Base-by-base conservation (phyloP, 345 rosid genomes). In the Euphorbia lathyris region DNA sequence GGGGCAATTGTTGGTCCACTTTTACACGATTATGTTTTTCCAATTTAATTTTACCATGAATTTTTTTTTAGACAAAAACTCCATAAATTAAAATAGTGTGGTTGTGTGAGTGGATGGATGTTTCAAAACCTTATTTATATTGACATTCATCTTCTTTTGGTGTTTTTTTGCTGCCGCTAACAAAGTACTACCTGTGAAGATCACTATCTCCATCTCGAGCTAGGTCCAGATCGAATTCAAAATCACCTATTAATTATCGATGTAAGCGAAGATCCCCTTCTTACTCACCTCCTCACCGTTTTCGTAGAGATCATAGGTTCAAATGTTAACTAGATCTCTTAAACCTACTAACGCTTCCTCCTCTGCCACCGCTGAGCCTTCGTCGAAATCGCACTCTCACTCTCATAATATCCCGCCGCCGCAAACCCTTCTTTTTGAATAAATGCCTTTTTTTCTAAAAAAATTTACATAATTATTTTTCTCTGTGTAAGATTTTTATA, bases 181-280 rank as follows among this genome's bases (percentile, higher is more conserved):
- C 25, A 22, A n/a, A 6, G 57, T 29, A 36, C 27, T 63, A 9
- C 40, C 16, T 59, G 25, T 73, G 72, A 68, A 88, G 97, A 83
- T 90, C 97, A 38, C 96, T 97, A 76, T 87, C 91, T 60, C 63
- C 76, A 11, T 81, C 97, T 70, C 85, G 68, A 72, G 87, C 87
- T 27, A 86, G 84, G 73, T 88, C 96, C 25, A 92, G 80, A 77
- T 87, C 97, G 47, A 93, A 79, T 69, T 89, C 96, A 0, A 82
- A 82, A 66, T 95, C 97, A 56, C 98, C 98, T 11, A 76, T 88
- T 25, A 85, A 68, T 75, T 87, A 84, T 77, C 81, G 85, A 64
- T 80, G 73, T 79, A 88, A 84, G 69, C 76, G 74, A 65, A 88
- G 88, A 78, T 88, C 97, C 75, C 90, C 83, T 38, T 72, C 96